These are phyloP conservation scores for Perilla frutescens DNA, from an alignment of 257 asterid species.

Conservation along the genomic window DNA sequence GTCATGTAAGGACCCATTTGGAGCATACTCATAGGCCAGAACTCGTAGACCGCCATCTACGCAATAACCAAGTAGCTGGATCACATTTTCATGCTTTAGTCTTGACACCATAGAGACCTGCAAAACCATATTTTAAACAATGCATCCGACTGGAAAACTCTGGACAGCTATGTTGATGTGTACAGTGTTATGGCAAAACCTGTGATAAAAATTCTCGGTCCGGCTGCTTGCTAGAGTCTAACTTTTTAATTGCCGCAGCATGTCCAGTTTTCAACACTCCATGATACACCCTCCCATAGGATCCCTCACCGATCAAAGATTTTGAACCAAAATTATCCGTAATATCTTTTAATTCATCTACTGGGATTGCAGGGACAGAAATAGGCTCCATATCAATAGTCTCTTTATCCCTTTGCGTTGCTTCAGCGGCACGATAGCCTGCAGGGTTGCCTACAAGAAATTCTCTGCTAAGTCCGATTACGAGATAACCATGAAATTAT, in stretches of 20 bases:
- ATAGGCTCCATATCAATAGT: constrained; percentile 63
- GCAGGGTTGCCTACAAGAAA: constrained; percentile 48
- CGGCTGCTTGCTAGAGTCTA: constrained; percentile 90
- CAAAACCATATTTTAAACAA: constrained; percentile 15
- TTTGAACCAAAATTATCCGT: constrained; percentile 72
- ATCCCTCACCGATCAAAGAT: constrained; percentile 81
- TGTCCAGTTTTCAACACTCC: constrained; percentile 65
- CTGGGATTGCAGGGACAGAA: constrained; percentile 64
- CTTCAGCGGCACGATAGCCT: constrained; percentile 61
- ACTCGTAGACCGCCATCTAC: constrained; percentile 72
- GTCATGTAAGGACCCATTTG: constrained; percentile 81
- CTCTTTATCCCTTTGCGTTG: constrained; percentile 58
- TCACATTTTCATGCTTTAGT: constrained; percentile 67
- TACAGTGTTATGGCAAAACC: constrained; percentile 44
- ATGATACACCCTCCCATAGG: constrained; percentile 76
- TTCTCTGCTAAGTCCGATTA: constrained; percentile 23
- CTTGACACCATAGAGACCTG: constrained; percentile 89
- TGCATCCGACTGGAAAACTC: not conserved
- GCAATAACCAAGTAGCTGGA: constrained; percentile 73
- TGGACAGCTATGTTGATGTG: not conserved
- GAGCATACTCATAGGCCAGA: constrained; percentile 71
- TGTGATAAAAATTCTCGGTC: constrained; percentile 71
- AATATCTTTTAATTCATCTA: constrained; percentile 71
- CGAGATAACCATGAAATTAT: not conserved
- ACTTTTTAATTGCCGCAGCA: constrained; percentile 80